Evolutionary conservation across 371 early-diverging fungal species (phyloP), one percentile per base, ranked within the genome.

Genomic region (Mortierella sp.): DNA sequence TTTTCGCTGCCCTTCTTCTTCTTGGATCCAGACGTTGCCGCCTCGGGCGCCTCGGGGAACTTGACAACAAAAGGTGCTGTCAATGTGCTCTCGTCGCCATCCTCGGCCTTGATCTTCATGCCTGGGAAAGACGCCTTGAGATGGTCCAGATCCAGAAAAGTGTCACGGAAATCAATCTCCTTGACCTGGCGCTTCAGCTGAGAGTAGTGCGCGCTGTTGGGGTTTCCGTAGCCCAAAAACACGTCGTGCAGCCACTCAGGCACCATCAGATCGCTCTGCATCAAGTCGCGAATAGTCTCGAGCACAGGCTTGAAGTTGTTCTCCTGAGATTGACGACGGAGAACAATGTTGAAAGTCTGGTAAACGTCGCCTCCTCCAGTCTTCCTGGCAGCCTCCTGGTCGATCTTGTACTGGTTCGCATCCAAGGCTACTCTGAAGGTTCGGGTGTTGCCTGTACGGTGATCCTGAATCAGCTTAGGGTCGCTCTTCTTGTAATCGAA

Each of bases 141-240:
- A 85, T 98, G 98, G 7, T 93, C 90, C 85, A 90, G 91, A 68
- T 95, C 90, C 58, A 97, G 55, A 79, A 98, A 97, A 0, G 99
- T 97, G 79, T 97, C 97, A 26, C 94, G 87, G 77, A 98, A 93
- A 65, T 96, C 90, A 45, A 97, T 87, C 26, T 86, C 82, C 22
- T 77, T 84, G 1, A 90, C 73, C 16, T 82, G 86, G 37, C 90
- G 85, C 53, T 88, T 85, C 77, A 96, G 84, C 29, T 90, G 87
- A 10, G 86, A 86, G 55, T 93, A 96, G 39, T 93, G 89, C 1
- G 95, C 95, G 64, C 92, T 90, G 41, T 87, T 86, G 9, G 97
- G 96, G 79, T 97, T 95, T 47, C 98, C 98, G 78, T 98, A 99
- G 39, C 99, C 99, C 48, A 99, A 87, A 52, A 98, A 92, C 6